Evolutionary conservation across 83 land plant genomes (phyloP), one percentile per base, ranked within the genome.

Genomic region (Isoetes engelmannii): DNA sequence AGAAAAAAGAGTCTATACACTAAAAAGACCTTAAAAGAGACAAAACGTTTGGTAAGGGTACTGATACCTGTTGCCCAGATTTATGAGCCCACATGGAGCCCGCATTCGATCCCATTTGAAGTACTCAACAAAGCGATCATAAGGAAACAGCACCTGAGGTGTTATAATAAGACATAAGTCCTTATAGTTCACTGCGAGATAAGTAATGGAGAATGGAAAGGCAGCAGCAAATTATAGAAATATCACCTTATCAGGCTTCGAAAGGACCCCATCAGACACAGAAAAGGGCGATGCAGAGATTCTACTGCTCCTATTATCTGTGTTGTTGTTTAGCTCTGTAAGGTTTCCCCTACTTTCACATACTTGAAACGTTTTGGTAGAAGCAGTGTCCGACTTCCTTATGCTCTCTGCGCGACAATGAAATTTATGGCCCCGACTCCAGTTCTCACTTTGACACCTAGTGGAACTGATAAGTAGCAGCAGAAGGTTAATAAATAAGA

Each of bases 61-160:
- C 55, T 12, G 15, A 51, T 80, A 83, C 92, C 92, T 87, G 72
- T 87, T 87, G 20, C 92, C 92, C 67, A 84, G 83, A 57, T 87
- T 87, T 17, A 73, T 70, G 37, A 87, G 84, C 42, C 92, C 92
- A 72, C 74, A 79, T 18, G 89, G 92, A 4, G 18, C 73, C 7
- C 80, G 79, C 65, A 85, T 74, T 68, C 84, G 79, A 21, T 87
- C 81, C 74, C 77, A 79, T 47, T 15, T 69, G 65, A 83, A 85
- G 41, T 83, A 77, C 64, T 83, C 80, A 44, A 79, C 64, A 74
- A 85, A 87, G 10, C 55, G 43, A 48, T 85, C 83, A 67, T 82
- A 85, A 19, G 86, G 72, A 63, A 83, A 81, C 5, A 83, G 75
- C 46, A 80, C 75, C 90, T 87, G 83, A 21, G 47, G 69, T 58